Evolutionary conservation across 2,329 filamentous ascomycete species (phyloP).

Genomic region (Coniochaeta sp.): DNA sequence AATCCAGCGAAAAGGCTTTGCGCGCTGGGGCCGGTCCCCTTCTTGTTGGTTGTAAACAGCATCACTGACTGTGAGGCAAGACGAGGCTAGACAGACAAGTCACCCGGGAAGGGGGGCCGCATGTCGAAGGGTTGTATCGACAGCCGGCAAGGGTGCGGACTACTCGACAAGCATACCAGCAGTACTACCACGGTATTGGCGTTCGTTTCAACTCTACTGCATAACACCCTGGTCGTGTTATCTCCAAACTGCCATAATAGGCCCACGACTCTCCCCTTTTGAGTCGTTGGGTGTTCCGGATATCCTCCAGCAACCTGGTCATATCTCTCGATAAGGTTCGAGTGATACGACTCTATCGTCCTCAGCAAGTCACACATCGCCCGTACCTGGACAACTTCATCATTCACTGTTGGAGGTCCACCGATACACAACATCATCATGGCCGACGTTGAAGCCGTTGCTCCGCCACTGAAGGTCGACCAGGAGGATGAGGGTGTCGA

Average conservation of each 20-base stretch:
- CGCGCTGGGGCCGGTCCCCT: background rate
- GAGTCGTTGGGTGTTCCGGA: background rate
- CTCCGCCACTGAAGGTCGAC: slow-evolving; percentile 9
- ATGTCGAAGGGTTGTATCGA: background rate
- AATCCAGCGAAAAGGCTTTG: background rate
- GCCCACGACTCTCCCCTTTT: background rate
- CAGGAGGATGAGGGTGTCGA: slow-evolving; percentile 10
- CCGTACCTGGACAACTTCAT: background rate
- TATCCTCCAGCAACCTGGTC: background rate
- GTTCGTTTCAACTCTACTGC: background rate
- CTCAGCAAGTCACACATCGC: background rate
- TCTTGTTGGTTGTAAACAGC: background rate
- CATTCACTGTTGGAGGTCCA: background rate
- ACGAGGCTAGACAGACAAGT: background rate
- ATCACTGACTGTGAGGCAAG: background rate
- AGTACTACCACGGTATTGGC: background rate
- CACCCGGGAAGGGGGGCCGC: background rate
- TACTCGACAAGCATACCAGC: background rate
- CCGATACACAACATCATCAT: slow-evolving; percentile 3
- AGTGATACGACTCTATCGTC: background rate
- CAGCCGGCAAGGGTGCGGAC: background rate
- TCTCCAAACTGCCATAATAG: background rate
- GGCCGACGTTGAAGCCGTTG: slow-evolving; percentile 10
- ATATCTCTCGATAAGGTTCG: background rate
- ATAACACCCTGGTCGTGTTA: background rate